Evolutionary conservation across 1,284 basidiomycete species (phyloP).

Genomic region (Taiwanofungus camphoratus): DNA sequence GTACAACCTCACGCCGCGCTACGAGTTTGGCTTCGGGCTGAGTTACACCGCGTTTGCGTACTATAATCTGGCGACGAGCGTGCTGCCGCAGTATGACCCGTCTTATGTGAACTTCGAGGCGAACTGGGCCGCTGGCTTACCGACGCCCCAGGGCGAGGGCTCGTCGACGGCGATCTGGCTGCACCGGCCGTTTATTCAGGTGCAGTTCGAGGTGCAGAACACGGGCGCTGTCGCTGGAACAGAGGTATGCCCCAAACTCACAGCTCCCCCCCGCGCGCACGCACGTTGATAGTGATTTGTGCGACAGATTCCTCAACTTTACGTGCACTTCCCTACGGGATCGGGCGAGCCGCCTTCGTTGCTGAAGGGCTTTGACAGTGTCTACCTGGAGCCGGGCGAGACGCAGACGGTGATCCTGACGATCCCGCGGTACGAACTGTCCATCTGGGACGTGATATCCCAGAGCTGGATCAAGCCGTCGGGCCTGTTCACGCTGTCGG

Average conservation of each 20-base stretch:
- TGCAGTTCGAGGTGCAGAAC: slow-evolving; percentile 31
- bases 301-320: slow-evolving; percentile 58
- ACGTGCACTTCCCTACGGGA: slow-evolving; percentile 51
- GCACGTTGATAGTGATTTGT: slow-evolving; percentile 7
- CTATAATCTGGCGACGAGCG: slow-evolving; percentile 24
- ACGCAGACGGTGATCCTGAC: slow-evolving; percentile 42
- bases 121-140: slow-evolving; percentile 28
- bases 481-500: slow-evolving; percentile 22
- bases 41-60: slow-evolving; percentile 38
- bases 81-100: slow-evolving; percentile 21
- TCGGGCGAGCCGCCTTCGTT: slow-evolving; percentile 56
- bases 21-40: slow-evolving; percentile 38
- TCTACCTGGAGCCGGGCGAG: slow-evolving; percentile 44
- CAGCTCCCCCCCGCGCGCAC: neutral
- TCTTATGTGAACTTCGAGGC: slow-evolving; percentile 17
- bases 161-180: slow-evolving; percentile 16
- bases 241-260: slow-evolving; percentile 25
- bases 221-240: slow-evolving; percentile 29
- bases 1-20: slow-evolving; percentile 29
- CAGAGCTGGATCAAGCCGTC: slow-evolving; percentile 25
- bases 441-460: slow-evolving; percentile 24
- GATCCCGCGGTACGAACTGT: slow-evolving; percentile 59
- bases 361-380: slow-evolving; percentile 62
- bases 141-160: neutral
- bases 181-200: slow-evolving; percentile 26